These are phyloP conservation scores for Cicer cuneatum DNA, from an alignment of 306 rosid genomes.

Conservation along the genomic window DNA sequence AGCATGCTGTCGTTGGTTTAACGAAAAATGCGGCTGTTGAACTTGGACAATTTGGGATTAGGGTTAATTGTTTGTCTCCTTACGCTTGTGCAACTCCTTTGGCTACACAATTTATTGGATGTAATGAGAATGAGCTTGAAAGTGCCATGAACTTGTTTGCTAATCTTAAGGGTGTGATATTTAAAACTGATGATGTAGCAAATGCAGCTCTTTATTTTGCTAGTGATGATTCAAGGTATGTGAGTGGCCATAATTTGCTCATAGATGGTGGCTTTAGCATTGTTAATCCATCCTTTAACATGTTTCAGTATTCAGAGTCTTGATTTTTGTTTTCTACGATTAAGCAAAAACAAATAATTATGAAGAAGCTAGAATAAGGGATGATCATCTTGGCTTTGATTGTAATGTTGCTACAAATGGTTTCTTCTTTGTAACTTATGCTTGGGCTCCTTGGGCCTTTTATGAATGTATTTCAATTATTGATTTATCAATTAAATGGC, in stretches of 20 bases:
- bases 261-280: slow-evolving; percentile 77
- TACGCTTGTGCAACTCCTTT: slow-evolving; percentile 67
- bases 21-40: slow-evolving; percentile 80
- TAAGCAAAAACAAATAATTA: neutral
- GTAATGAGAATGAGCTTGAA: slow-evolving; percentile 57
- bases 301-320: slow-evolving; percentile 58
- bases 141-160: slow-evolving; percentile 47
- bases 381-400: neutral
- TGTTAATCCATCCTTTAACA: slow-evolving; percentile 57
- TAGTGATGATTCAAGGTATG: slow-evolving; percentile 68
- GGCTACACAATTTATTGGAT: slow-evolving; percentile 55
- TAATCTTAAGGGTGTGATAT: slow-evolving; percentile 66
- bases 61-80: slow-evolving; percentile 86
- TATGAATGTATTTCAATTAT: too few species aligned
- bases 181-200: slow-evolving; percentile 73
- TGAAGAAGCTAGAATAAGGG: slow-evolving; percentile 7
- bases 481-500: too few species aligned
- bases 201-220: slow-evolving; percentile 83
- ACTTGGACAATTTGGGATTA: slow-evolving; percentile 76
- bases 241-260: slow-evolving; percentile 82
- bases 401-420: neutral
- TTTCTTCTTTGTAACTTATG: neutral
- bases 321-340: slow-evolving; percentile 18
- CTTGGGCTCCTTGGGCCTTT: neutral
- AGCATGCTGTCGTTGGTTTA: slow-evolving; percentile 74